Conservation (phyloP, 2,329 filamentous ascomycete species). For the Lasiodiplodia sp. region DNA sequence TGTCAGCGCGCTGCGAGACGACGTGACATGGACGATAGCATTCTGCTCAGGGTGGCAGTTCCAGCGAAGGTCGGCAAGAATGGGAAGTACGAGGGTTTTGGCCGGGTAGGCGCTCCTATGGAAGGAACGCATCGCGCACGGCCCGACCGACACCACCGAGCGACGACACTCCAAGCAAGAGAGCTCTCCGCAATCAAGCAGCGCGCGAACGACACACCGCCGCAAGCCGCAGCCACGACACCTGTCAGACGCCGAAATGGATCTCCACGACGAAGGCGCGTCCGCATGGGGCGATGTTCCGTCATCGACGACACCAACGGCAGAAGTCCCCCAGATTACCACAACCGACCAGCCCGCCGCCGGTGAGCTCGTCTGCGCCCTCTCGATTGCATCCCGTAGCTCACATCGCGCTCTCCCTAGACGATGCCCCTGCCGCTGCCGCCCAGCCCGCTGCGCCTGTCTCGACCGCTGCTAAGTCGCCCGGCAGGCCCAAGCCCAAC, state of each 20-base stretch:
- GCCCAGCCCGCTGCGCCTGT: constrained; percentile 39
- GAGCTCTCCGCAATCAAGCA: constrained; percentile 14
- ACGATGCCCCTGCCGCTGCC: constrained; percentile 14
- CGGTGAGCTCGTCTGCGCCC: constrained; percentile 34
- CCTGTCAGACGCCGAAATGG: constrained; percentile 38
- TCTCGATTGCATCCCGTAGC: not conserved
- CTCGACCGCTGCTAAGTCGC: constrained; percentile 55
- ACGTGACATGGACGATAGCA: too few species aligned
- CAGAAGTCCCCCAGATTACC: constrained; percentile 46
- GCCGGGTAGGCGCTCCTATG: not conserved
- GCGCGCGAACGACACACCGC: too few species aligned
- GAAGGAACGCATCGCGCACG: not conserved
- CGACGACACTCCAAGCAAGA: constrained; percentile 22
- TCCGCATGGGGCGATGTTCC: constrained; percentile 57
- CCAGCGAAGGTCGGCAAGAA: constrained; percentile 1
- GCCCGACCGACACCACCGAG: not conserved
- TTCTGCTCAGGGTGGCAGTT: too few species aligned
- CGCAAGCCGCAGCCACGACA: too few species aligned
- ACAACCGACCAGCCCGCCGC: constrained; percentile 39
- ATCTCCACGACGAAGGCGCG: constrained; percentile 52
- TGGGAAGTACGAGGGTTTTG: not conserved
- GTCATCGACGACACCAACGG: constrained; percentile 46
- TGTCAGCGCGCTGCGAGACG: constrained; percentile 14
- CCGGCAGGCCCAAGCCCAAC: constrained; percentile 48
- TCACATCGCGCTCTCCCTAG: constrained; percentile 8